Conservation (phyloP, 192 early-diverging fungal genomes). For the Haplosporangium gracile region DNA sequence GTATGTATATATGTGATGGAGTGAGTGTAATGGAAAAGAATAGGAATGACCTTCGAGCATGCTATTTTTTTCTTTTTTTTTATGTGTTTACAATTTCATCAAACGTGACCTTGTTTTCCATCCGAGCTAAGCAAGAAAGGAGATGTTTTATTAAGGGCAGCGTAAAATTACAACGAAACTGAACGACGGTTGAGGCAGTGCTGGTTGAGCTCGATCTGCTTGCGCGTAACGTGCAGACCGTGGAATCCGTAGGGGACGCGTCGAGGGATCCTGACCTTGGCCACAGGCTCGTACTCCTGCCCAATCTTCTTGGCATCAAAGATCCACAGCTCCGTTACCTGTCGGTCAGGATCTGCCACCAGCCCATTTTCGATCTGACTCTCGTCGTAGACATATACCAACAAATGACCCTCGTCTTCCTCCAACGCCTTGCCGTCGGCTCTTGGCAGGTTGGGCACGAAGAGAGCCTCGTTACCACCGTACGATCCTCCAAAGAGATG, state of each 20-base stretch:
- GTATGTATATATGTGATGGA: neutral
- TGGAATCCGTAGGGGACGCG: constrained; percentile 51
- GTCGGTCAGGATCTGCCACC: constrained; percentile 9
- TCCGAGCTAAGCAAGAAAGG: neutral
- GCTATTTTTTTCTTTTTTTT: neutral
- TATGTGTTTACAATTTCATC: neutral
- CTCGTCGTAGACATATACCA: constrained; percentile 50
- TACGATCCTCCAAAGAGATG: constrained; percentile 27
- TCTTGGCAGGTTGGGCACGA: constrained; percentile 24
- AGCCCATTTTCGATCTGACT: constrained; percentile 26
- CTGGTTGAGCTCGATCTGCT: constrained; percentile 39
- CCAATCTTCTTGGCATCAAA: constrained; percentile 50
- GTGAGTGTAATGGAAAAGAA: constrained; percentile 17
- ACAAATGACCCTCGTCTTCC: constrained; percentile 39
- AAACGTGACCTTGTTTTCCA: neutral
- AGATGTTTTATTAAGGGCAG: too few relatives aligned
- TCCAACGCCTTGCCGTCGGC: constrained; percentile 18
- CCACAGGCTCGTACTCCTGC: constrained; percentile 25
- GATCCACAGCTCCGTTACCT: constrained; percentile 45
- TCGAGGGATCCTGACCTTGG: constrained; percentile 36
- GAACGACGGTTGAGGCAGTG: neutral
- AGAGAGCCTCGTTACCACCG: constrained; percentile 33
- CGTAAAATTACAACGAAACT: neutral
- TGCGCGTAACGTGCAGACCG: constrained; percentile 26
- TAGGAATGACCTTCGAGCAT: neutral